Conservation (phyloP, 495 filamentous ascomycete genomes). For the Aspergillus sclerotiicarbonarius region DNA sequence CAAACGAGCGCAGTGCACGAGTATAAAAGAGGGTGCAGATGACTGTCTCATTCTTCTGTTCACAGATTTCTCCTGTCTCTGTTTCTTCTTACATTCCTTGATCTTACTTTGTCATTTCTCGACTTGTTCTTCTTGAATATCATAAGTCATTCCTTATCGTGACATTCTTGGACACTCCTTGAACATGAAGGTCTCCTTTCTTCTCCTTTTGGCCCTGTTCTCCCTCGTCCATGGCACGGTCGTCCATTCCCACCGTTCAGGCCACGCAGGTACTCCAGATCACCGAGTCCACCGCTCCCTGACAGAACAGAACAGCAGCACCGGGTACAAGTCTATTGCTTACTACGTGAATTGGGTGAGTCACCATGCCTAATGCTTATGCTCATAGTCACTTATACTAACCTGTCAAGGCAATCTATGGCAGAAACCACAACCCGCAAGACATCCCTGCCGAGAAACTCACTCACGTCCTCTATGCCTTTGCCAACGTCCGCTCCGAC, state of each 20-base stretch:
- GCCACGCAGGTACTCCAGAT: neutral
- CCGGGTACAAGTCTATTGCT: conserved; percentile 64
- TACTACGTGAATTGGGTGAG: conserved; percentile 81
- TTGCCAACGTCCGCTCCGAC: conserved; percentile 64
- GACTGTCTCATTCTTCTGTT: too few species aligned
- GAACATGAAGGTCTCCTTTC: conserved; percentile 7
- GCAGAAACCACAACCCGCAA: conserved; percentile 67
- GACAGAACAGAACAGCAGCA: too few species aligned
- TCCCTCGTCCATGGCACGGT: neutral
- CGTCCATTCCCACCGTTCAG: neutral
- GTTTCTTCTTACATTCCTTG: too few species aligned
- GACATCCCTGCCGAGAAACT: conserved; percentile 71
- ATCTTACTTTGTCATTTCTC: too few species aligned
- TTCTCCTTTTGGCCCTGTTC: conserved; percentile 2
- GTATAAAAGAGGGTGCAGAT: too few species aligned
- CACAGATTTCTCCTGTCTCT: too few species aligned
- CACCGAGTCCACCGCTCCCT: neutral
- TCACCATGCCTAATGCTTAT: conserved; percentile 1
- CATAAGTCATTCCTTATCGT: too few species aligned
- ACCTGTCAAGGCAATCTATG: conserved; percentile 16
- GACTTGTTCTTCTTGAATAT: too few species aligned
- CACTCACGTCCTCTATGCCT: conserved; percentile 86
- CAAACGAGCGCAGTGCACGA: too few species aligned
- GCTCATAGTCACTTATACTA: neutral
- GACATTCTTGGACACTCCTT: too few species aligned